Evolutionary conservation across 805 yeast genomes (phyloP), one percentile per base, ranked within the genome.

Genomic region (Candida pseudofarinosa): DNA sequence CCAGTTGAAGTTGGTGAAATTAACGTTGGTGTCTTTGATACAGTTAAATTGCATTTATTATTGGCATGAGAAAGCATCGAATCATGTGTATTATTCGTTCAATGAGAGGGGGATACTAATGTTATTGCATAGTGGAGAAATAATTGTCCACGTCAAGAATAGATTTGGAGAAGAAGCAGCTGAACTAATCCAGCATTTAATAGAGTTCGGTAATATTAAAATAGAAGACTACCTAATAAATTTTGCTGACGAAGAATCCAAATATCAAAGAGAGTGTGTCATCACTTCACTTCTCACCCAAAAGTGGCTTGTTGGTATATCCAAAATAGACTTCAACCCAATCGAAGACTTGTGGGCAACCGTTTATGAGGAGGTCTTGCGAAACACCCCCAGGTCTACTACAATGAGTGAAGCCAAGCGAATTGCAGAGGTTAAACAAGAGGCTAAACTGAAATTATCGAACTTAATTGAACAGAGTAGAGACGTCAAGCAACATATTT

Each of bases 31-130:
- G 3, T 77, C 90, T 5, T 66, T 91, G 53, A 72, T 90, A 33
- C 97, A 91, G 62, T 69, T 88, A 48, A 79, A 85, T 45, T 85
- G 95, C 60, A 81, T 87, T 7, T 74, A 74, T 18, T 80, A 80
- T 54, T 81, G 89, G 80, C 65, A 64, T 14, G 85, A 80, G 20
- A 48, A 43, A 2, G 56, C 50, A 38, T 48, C 59, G 13, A 56
- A 55, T 0, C 43, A 48, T 15, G 69, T 76, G 0, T 75, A 65
- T 53, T 88, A 89, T 59, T 69, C 69, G 23, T 76, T 80, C 46
- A 76, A 82, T 54, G 83, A 83, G 47, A 72, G 71, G 30, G 95
- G 95, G 4, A 62, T 81, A 15, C 70, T 80, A 48, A 62, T 76
- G 42, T 67, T 88, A 41, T 60, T 89, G 14, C 87, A 89, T 61